Conservation (phyloP, 2,329 filamentous ascomycete genomes). For the Exophiala sp. region DNA sequence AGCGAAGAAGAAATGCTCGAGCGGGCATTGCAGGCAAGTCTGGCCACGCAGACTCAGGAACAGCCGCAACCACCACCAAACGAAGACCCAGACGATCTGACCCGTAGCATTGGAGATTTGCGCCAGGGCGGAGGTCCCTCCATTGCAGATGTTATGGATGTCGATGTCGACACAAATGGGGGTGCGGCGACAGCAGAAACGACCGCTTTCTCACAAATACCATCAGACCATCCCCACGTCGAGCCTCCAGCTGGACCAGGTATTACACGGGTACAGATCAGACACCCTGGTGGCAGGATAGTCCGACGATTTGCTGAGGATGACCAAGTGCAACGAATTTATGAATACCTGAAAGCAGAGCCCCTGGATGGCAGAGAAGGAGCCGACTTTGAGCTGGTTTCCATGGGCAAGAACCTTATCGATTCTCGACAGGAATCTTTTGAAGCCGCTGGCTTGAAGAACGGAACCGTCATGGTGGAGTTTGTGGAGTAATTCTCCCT, state of each 20-base stretch:
- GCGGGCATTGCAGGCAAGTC: conserved; percentile 84
- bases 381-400: conserved; percentile 79
- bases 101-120: conserved; percentile 57
- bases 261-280: conserved; percentile 88
- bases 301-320: conserved; percentile 78
- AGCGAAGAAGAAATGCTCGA: conserved; percentile 97
- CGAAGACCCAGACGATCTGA: conserved; percentile 83
- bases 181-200: conserved; percentile 31
- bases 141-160: conserved; percentile 37
- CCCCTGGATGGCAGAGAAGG: conserved; percentile 77
- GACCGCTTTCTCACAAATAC: conserved; percentile 66
- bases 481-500: conserved; percentile 56
- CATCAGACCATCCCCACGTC: conserved; percentile 66
- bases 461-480: conserved; percentile 93
- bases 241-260: conserved; percentile 72
- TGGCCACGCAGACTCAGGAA: conserved; percentile 54
- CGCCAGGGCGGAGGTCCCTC: conserved; percentile 53
- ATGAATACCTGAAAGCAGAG: conserved; percentile 93
- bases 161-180: conserved; percentile 33
- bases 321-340: conserved; percentile 78
- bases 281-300: conserved; percentile 76
- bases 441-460: conserved; percentile 78
- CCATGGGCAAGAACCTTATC: conserved; percentile 82
- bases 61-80: conserved; percentile 39
- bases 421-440: conserved; percentile 70